phyloP scores from a whole-genome alignment of 2,329 filamentous ascomycete genomes.

The Ustulina deusta region DNA sequence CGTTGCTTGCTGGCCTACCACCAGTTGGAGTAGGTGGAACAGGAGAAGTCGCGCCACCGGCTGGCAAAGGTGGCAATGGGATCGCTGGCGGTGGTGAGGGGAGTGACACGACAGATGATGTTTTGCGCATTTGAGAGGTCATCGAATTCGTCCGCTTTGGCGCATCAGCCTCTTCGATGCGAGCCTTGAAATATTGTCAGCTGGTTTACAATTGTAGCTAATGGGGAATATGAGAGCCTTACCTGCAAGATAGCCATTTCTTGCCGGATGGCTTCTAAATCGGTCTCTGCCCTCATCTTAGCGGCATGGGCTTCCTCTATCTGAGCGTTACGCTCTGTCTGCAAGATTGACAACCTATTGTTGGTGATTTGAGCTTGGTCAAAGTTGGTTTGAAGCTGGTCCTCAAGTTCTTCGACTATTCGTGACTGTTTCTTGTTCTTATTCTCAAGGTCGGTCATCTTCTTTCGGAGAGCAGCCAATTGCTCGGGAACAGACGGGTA shows the following conservation, averaged over 20 bases:
- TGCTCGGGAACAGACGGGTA: slow-evolving; percentile 66
- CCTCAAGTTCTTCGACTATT: slow-evolving; percentile 94
- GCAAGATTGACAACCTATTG: slow-evolving; percentile 86
- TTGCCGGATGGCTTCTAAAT: slow-evolving; percentile 74
- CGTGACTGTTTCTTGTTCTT: slow-evolving; percentile 91
- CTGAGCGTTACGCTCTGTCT: slow-evolving; percentile 78
- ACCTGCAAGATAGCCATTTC: slow-evolving; percentile 85
- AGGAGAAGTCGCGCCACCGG: slow-evolving; percentile 63
- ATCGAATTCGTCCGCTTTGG: slow-evolving; percentile 71
- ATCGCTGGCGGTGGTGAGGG: slow-evolving; percentile 96
- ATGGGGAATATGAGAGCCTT: slow-evolving; percentile 49
- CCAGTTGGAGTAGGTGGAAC: slow-evolving; percentile 65
- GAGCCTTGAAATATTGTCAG: slow-evolving; percentile 43
- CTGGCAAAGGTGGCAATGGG: slow-evolving; percentile 91
- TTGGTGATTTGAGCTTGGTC: slow-evolving; percentile 88
- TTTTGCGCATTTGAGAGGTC: slow-evolving; percentile 83
- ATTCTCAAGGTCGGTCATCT: slow-evolving; percentile 70
- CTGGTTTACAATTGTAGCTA: background rate
- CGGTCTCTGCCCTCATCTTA: slow-evolving; percentile 71
- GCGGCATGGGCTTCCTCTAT: slow-evolving; percentile 82
- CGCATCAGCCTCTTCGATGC: slow-evolving; percentile 51
- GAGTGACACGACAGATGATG: slow-evolving; percentile 81
- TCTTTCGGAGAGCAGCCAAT: slow-evolving; percentile 72
- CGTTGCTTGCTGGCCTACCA: slow-evolving; percentile 83
- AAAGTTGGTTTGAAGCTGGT: slow-evolving; percentile 94